Percentiles rank a stretch among this genome's conserved stretches.
phyloP scores from a whole-genome alignment of 2,329 filamentous ascomycete species.

The Ophiostoma sp. region DNA sequence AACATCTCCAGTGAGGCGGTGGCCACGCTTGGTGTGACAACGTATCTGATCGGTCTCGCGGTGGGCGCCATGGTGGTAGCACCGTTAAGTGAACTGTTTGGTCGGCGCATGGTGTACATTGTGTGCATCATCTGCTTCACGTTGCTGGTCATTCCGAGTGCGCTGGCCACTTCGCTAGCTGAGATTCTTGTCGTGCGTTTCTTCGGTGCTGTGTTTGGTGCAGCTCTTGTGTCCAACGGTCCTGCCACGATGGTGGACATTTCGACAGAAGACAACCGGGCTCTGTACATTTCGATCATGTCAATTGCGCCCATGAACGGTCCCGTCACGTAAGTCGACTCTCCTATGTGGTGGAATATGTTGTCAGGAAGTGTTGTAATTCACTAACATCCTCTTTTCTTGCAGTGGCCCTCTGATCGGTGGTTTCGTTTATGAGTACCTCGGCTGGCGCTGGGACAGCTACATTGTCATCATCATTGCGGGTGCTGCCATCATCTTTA shows the following conservation, averaged over 20 bases:
- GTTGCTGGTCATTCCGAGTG: slow-evolving; percentile 69
- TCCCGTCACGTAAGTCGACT: slow-evolving; percentile 43
- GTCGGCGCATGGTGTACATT: slow-evolving; percentile 65
- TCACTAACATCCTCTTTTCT: not conserved
- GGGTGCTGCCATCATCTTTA: slow-evolving; percentile 59
- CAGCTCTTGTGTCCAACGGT: slow-evolving; percentile 79
- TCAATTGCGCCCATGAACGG: slow-evolving; percentile 83
- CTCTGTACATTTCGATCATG: slow-evolving; percentile 82
- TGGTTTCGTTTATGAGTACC: slow-evolving; percentile 26
- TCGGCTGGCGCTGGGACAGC: slow-evolving; percentile 76
- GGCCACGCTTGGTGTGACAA: slow-evolving; percentile 70
- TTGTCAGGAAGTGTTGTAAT: not conserved
- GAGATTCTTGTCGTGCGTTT: slow-evolving; percentile 68
- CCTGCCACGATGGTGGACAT: slow-evolving; percentile 84
- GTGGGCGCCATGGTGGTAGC: slow-evolving; percentile 69
- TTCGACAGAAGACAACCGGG: slow-evolving; percentile 74
- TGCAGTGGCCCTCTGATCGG: slow-evolving; percentile 69
- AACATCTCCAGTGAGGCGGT: slow-evolving; percentile 51
- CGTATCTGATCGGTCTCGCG: slow-evolving; percentile 71
- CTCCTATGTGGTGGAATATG: too few relatives aligned
- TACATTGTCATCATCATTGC: slow-evolving; percentile 77
- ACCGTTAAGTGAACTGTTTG: slow-evolving; percentile 68
- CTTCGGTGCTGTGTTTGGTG: slow-evolving; percentile 54
- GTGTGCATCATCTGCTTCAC: slow-evolving; percentile 62
- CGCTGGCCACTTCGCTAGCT: slow-evolving; percentile 62